These are phyloP conservation scores for Tephrocybe sp. DNA, from an alignment of 768 basidiomycete genomes.

Conservation along the genomic window DNA sequence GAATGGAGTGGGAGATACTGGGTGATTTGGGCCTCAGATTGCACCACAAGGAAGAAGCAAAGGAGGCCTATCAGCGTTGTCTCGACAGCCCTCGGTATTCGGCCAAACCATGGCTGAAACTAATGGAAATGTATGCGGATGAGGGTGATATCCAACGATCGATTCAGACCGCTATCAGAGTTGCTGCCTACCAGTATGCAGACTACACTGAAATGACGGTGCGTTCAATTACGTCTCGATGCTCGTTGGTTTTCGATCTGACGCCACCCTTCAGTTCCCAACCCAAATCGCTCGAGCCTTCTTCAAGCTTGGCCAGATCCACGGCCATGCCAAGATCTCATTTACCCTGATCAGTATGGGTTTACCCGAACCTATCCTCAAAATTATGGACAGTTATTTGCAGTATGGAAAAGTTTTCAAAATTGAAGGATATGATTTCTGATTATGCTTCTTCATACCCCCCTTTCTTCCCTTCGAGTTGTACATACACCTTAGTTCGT, in stretches of 20 bases:
- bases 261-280: slow-evolving; percentile 64
- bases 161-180: slow-evolving; percentile 88
- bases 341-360: slow-evolving; percentile 95
- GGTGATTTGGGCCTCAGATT: slow-evolving; percentile 92
- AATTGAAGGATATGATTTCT: slow-evolving; percentile 86
- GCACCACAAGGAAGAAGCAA: slow-evolving; percentile 97
- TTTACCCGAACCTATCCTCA: slow-evolving; percentile 83
- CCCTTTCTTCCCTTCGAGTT: slow-evolving; percentile 2
- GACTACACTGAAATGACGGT: slow-evolving; percentile 91
- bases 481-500: background rate
- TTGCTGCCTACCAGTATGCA: slow-evolving; percentile 89
- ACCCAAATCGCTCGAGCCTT: slow-evolving; percentile 87
- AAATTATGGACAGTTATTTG: slow-evolving; percentile 92
- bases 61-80: slow-evolving; percentile 96
- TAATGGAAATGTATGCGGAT: slow-evolving; percentile 96
- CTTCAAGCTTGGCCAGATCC: slow-evolving; percentile 91
- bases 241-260: background rate
- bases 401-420: slow-evolving; percentile 87
- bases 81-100: slow-evolving; percentile 86
- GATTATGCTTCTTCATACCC: slow-evolving; percentile 17
- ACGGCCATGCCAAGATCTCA: slow-evolving; percentile 92
- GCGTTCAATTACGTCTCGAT: slow-evolving; percentile 28
- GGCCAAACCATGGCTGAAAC: slow-evolving; percentile 88
- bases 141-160: slow-evolving; percentile 92
- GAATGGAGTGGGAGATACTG: slow-evolving; percentile 96